Evolutionary conservation across 805 yeast genomes (phyloP), one percentile per base, ranked within the genome.

Genomic region (Sungouiella blattae): DNA sequence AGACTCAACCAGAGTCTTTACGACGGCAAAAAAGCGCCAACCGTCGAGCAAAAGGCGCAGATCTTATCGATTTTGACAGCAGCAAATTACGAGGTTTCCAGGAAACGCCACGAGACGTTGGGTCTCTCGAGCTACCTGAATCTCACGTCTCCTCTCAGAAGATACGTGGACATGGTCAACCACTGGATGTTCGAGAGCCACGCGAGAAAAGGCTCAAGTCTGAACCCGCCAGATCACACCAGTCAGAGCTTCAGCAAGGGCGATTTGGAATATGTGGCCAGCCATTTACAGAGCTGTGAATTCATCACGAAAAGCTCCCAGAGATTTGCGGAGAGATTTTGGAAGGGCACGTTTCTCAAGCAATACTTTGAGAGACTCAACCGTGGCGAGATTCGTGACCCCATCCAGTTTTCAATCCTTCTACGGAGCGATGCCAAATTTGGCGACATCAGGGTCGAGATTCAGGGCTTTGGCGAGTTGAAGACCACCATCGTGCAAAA

Each of bases 61-160:
- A 46, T 75, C 15, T 54, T 72, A 11, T 60, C 74, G 5, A 66
- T 74, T 22, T 53, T 80, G 47, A 71, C 74, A 2, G 64, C 77
- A 13, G 81, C 91, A 3, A 65, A 63, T 24, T 68, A 74, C 29
- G 62, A 77, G 2, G 56, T 73, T 0, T 32, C 38, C 1, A 74
- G 84, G 0, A 43, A 47, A 0, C 52, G 49, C 1, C 96, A 88
- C 58, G 64, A 68, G 15, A 75, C 83, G 44, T 58, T 87, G 18
- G 94, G 89, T 3, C 58, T 85, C 6, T 55, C 60, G 0, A 54
- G 62, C 5, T 87, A 89, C 50, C 69, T 83, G 4, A 83, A 87
- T 13, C 81, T 85, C 6, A 89, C 98, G 0, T 88, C 60, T 2
- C 60, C 60, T 3, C 47, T 55, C 36, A 32, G 60, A 32, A 40